Evolutionary conservation across 2,329 filamentous ascomycete species (phyloP), one percentile per base, ranked within the genome.

Genomic region (Albophoma yamanashiensis): DNA sequence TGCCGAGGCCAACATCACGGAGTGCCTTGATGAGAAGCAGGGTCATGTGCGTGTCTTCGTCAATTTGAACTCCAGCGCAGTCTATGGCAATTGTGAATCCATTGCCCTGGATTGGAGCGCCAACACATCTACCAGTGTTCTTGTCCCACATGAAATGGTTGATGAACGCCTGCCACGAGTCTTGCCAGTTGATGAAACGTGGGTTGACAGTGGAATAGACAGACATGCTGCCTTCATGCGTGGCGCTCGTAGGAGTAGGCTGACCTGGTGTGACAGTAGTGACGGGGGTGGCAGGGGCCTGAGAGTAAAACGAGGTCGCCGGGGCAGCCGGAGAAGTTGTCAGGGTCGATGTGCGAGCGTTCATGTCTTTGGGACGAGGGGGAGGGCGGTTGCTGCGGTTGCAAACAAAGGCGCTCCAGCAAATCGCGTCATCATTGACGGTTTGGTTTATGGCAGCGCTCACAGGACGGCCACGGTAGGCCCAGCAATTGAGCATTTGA

Each of bases 321-420:
- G 73, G 71, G 39, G 68, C 66, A 57, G 70, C 68, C 25, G 71
- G 66, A 15, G 67, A 66, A 12, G 71, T 72, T 39, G 69, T 69
- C 57, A 70, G 55, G 6, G 73, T 68, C n/a, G 72, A 74, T 17
- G 71, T 72, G 17, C 69, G 71, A 53, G 70, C 68, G 7, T 67
- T 68, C 71, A 74, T 74, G 56, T 73, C 72, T 11, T 67, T 67
- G 45, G 74, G 73, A 6, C 69, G 69, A 60, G 69, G 60, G 40
- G 74, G 74, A 11, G 74, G 63, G 6, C 66, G 60, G 22, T 69
- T 66, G 27, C 74, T 69, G 17, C 70, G 68, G 57, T 76, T 76
- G 66, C 75, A 77, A 61, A 77, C 71, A 64, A 77, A 77, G 4
- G 75, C 75, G 45, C 73, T 73, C 67, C 73, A 70, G 63, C 75